Base-by-base conservation (phyloP, 2,329 filamentous ascomycete genomes). In the Claviceps sp. region DNA sequence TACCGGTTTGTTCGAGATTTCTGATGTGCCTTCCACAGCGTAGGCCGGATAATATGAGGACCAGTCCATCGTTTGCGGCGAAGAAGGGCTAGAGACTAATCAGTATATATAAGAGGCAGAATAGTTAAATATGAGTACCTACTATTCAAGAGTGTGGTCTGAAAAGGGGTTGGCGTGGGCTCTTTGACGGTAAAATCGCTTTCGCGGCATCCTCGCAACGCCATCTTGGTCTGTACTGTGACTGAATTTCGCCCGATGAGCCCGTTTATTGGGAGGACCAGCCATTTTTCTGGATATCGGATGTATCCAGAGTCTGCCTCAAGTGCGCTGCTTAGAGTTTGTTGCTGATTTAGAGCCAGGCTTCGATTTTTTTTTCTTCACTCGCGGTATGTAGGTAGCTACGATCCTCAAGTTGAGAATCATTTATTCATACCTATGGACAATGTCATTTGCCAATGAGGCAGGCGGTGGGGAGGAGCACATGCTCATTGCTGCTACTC, bases 131-230 rank as follows among this genome's bases (percentile, higher is more conserved):
- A 22, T 4, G 17, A 43, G n/a, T 38, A 53, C 58, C 53, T 78
- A 95, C 93, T 98, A 98, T 61, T 78, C 76, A 64, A 98, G 74
- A 53, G 80, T 74, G 72, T 98, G 93, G 63, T 98, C 93, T 2
- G 91, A 96, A 71, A 98, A 98, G 6, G 91, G 90, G 71, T 98
- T 98, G 56, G 93, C 93, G 71, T 98, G 93, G 39, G 93, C 93
- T 67, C 93, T 80, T 69, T 98, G 93, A 52, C 93, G 82, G 68
- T 95, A 98, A 71, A 93, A 95, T 72, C 86, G 91, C 76, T 98
- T 98, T 69, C 88, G 85, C 9, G 93, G 93, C 61, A 96, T 71
- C 60, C 81, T 77, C 7, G 80, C 69, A 40, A 71, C 69, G 22
- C 68, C 73, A 62, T 77, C 73, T 55, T 77, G 71, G 39, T 70